phyloP scores from a whole-genome alignment of 192 early-diverging fungal species.

The Mortierella claussenii region DNA sequence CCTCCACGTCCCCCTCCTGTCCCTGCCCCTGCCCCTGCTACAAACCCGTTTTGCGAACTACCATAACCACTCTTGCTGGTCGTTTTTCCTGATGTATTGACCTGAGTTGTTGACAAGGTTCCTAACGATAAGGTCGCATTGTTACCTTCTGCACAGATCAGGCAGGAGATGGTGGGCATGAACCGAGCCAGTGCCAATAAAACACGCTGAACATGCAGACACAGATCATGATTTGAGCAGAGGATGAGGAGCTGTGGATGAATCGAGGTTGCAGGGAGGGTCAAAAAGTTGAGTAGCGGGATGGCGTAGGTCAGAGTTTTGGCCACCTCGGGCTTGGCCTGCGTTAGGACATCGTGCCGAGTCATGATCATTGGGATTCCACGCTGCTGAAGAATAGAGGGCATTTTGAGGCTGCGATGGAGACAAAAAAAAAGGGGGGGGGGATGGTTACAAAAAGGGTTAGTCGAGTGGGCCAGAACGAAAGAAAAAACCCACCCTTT shows the following conservation, averaged over 20 bases:
- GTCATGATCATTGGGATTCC: conserved; percentile 55
- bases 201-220: conserved; percentile 47
- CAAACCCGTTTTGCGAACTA: too few species aligned
- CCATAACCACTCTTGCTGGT: conserved; percentile 1
- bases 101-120: conserved; percentile 42
- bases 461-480: too few species aligned
- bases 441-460: too few species aligned
- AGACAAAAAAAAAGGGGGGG: background rate
- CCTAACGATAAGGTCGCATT: conserved; percentile 42
- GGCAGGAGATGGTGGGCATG: conserved; percentile 50
- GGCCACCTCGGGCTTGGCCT: conserved; percentile 48
- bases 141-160: conserved; percentile 43
- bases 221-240: conserved; percentile 45
- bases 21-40: too few species aligned
- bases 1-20: conserved; percentile 10
- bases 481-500: too few species aligned
- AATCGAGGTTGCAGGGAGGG: conserved; percentile 45
- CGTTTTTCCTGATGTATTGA: conserved; percentile 12
- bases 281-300: conserved; percentile 36
- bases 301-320: conserved; percentile 50
- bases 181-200: conserved; percentile 46
- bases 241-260: conserved; percentile 46
- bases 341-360: conserved; percentile 33
- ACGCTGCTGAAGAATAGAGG: conserved; percentile 46
- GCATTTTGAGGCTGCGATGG: conserved; percentile 33